Percentiles rank a stretch among this genome's conserved stretches.
Evolutionary conservation across 2,329 filamentous ascomycete species (phyloP).

Genomic region (Sarocladium kiliense): DNA sequence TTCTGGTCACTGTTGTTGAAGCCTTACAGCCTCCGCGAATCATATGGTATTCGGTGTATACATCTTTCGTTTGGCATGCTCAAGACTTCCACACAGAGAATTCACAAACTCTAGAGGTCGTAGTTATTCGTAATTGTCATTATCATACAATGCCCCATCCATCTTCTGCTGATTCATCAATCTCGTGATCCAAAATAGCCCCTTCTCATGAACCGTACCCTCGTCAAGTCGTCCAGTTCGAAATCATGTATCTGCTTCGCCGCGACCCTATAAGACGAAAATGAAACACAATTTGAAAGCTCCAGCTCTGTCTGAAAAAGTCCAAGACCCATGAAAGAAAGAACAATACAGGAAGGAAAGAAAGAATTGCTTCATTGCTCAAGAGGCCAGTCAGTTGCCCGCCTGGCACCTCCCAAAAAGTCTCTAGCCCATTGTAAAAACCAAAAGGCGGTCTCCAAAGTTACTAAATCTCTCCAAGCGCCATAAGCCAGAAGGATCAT

Average conservation of each 20-base stretch:
- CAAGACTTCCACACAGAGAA: too few relatives aligned
- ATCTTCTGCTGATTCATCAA: too few relatives aligned
- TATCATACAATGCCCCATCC: background rate
- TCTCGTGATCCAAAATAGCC: background rate
- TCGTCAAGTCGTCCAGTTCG: background rate
- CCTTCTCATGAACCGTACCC: background rate
- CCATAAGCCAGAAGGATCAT: background rate
- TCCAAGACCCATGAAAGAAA: too few relatives aligned
- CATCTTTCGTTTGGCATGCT: too few relatives aligned
- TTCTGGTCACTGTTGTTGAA: too few relatives aligned
- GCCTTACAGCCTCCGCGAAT: too few relatives aligned
- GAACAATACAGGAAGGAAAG: background rate
- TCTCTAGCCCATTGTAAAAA: background rate
- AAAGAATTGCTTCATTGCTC: background rate
- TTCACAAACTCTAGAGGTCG: too few relatives aligned
- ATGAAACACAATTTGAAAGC: too few relatives aligned
- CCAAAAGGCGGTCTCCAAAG: background rate
- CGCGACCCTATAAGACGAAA: too few relatives aligned
- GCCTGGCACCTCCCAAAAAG: background rate
- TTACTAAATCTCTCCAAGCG: background rate
- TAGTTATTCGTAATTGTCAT: background rate
- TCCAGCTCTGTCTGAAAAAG: too few relatives aligned
- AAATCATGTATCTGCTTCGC: background rate
- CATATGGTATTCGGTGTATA: too few relatives aligned
- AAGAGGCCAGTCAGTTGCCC: conserved; percentile 7